Evolutionary conservation across 306 rosid genomes (phyloP).

Genomic region (Prunus armeniaca): DNA sequence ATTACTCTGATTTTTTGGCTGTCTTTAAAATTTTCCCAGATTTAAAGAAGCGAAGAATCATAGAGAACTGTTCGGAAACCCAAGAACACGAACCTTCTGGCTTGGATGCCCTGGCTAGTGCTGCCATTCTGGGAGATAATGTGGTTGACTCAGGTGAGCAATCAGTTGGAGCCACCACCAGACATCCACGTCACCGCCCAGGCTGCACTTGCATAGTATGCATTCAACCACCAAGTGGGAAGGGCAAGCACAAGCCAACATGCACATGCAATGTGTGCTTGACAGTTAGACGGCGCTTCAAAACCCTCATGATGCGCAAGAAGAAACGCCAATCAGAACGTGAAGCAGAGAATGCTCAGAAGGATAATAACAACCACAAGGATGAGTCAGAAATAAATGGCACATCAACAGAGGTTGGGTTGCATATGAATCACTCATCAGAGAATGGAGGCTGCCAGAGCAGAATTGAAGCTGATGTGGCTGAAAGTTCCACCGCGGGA

Average conservation of each 20-base stretch:
- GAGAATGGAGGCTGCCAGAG: slow-evolving; percentile 40
- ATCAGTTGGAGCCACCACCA: slow-evolving; percentile 73
- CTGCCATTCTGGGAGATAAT: slow-evolving; percentile 80
- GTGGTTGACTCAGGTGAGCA: slow-evolving; percentile 48
- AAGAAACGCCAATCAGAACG: slow-evolving; percentile 77
- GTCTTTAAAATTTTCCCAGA: slow-evolving; percentile 38
- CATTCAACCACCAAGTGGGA: slow-evolving; percentile 97
- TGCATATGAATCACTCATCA: slow-evolving; percentile 25
- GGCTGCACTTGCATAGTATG: slow-evolving; percentile 97
- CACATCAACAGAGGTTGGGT: slow-evolving; percentile 24
- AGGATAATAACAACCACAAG: slow-evolving; percentile 26
- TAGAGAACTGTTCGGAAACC: slow-evolving; percentile 38
- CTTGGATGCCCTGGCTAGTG: slow-evolving; percentile 87
- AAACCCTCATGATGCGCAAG: slow-evolving; percentile 86
- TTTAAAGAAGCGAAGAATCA: slow-evolving; percentile 53
- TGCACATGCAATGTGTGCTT: slow-evolving; percentile 92
- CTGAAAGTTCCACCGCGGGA: slow-evolving; percentile 46
- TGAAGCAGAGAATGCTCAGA: slow-evolving; percentile 43
- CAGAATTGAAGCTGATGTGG: slow-evolving; percentile 37
- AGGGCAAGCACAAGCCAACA: slow-evolving; percentile 80
- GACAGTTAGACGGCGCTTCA: slow-evolving; percentile 92
- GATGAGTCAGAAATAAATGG: slow-evolving; percentile 39
- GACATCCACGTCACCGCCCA: slow-evolving; percentile 87
- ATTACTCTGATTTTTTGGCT: slow-evolving; percentile 14
- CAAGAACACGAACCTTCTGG: slow-evolving; percentile 69